These are phyloP conservation scores for Parascedosporium putredinis DNA, from an alignment of 2,329 filamentous ascomycete species.

Conservation along the genomic window DNA sequence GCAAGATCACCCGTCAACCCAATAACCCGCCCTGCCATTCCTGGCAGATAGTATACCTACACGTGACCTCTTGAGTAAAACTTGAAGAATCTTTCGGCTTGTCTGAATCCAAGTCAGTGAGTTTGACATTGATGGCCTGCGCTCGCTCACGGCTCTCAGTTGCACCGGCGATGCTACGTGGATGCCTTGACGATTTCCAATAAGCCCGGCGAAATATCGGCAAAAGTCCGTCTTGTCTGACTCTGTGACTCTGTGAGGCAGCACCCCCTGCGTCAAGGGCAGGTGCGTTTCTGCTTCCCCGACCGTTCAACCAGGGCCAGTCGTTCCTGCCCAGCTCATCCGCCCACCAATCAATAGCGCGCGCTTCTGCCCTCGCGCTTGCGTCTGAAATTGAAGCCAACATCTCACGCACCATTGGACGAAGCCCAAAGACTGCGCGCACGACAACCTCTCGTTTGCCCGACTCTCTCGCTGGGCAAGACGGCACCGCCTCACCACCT, in stretches of 20 bases:
- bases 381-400: neutral
- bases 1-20: too few species aligned
- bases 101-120: too few species aligned
- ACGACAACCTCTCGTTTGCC: slow-evolving; percentile 6
- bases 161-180: too few species aligned
- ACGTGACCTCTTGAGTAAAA: too few species aligned
- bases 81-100: too few species aligned
- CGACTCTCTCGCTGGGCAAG: neutral
- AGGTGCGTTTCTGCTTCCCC: neutral
- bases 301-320: neutral
- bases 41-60: too few species aligned
- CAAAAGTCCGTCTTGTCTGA: neutral
- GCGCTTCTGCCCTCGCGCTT: slow-evolving; percentile 3
- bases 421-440: neutral
- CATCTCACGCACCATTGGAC: neutral
- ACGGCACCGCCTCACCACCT: slow-evolving; percentile 6
- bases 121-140: too few species aligned
- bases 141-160: too few species aligned
- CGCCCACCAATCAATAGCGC: slow-evolving; percentile 5
- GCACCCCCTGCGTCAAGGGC: too few species aligned
- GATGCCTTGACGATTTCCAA: too few species aligned
- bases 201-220: neutral
- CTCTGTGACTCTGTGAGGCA: neutral
- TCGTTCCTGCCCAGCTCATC: neutral
- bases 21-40: too few species aligned